Percentiles rank a stretch among this genome's conserved stretches.
These are phyloP conservation scores for Aplosporella prunicola DNA, from an alignment of 2,329 filamentous ascomycete species.

Conservation along the genomic window DNA sequence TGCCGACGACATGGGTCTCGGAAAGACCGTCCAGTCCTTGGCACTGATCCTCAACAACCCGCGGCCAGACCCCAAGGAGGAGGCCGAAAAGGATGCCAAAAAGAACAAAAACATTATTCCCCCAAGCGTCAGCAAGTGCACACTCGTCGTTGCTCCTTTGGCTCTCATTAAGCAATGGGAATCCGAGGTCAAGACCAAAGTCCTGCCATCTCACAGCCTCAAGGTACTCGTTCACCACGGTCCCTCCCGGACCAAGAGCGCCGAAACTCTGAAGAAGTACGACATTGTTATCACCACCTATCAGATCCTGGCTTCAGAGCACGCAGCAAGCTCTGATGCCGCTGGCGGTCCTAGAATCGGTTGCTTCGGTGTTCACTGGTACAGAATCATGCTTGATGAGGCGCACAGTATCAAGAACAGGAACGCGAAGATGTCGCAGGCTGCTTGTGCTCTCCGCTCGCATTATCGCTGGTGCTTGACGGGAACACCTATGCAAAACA, in stretches of 20 bases:
- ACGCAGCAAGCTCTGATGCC: slow-evolving; percentile 57
- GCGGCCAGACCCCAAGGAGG: slow-evolving; percentile 46
- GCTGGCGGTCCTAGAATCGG: slow-evolving; percentile 60
- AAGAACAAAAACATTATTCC: no score
- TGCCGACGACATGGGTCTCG: slow-evolving; percentile 93
- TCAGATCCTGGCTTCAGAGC: slow-evolving; percentile 87
- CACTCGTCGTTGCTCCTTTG: slow-evolving; percentile 83
- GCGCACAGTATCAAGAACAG: slow-evolving; percentile 98
- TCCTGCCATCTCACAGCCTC: slow-evolving; percentile 58
- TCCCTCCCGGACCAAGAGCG: slow-evolving; percentile 69
- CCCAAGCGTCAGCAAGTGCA: slow-evolving; percentile 62
- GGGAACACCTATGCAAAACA: slow-evolving; percentile 97
- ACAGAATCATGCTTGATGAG: slow-evolving; percentile 89
- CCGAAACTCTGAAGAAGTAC: slow-evolving; percentile 67
- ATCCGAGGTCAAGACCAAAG: slow-evolving; percentile 76
- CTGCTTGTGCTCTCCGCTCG: slow-evolving; percentile 72
- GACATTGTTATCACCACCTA: slow-evolving; percentile 98
- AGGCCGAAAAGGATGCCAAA: slow-evolving; percentile 44
- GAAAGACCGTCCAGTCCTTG: slow-evolving; percentile 92
- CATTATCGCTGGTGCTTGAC: slow-evolving; percentile 95
- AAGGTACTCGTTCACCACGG: slow-evolving; percentile 89
- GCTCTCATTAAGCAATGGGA: slow-evolving; percentile 98
- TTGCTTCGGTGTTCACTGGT: slow-evolving; percentile 90
- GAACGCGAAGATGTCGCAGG: slow-evolving; percentile 89
- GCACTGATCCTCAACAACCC: slow-evolving; percentile 77